Conservation (phyloP, 2,329 filamentous ascomycete genomes). For the Bipolaris oryzae region DNA sequence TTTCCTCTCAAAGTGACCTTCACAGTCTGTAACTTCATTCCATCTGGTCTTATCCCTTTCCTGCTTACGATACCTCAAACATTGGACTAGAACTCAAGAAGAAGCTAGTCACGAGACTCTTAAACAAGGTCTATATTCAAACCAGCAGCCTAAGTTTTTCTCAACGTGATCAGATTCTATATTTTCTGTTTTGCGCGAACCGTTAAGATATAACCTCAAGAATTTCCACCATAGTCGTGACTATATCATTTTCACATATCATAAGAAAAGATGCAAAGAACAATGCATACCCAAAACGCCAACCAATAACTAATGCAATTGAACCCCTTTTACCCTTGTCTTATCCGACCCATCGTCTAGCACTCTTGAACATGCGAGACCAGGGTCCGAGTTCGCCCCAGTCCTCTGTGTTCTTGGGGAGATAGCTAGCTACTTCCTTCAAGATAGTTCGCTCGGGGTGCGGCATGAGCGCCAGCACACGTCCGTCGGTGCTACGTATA, state of each 20-base stretch:
- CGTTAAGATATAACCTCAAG: not conserved
- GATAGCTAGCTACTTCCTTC: slow-evolving; percentile 77
- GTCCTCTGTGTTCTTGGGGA: slow-evolving; percentile 66
- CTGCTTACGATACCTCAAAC: not conserved
- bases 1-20: not conserved
- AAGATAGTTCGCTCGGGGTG: slow-evolving; percentile 90
- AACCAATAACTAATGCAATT: not conserved
- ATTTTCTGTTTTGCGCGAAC: not conserved
- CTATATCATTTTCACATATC: slow-evolving; percentile 8
- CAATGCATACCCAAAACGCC: slow-evolving; percentile 2
- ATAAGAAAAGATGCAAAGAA: slow-evolving; percentile 4
- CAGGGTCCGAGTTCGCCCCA: slow-evolving; percentile 87
- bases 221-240: not conserved
- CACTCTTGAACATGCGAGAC: slow-evolving; percentile 85
- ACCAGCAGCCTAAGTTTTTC: too few species aligned
- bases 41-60: not conserved
- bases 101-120: not conserved
- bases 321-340: not conserved
- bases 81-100: not conserved
- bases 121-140: too few species aligned
- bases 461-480: slow-evolving; percentile 89
- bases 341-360: slow-evolving; percentile 81
- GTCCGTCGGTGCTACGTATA: slow-evolving; percentile 76
- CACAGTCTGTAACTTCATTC: not conserved
- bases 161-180: not conserved